These are phyloP conservation scores for Pseudocercospora pini-densiflorae DNA, from an alignment of 2,329 filamentous ascomycete species.

Conservation along the genomic window DNA sequence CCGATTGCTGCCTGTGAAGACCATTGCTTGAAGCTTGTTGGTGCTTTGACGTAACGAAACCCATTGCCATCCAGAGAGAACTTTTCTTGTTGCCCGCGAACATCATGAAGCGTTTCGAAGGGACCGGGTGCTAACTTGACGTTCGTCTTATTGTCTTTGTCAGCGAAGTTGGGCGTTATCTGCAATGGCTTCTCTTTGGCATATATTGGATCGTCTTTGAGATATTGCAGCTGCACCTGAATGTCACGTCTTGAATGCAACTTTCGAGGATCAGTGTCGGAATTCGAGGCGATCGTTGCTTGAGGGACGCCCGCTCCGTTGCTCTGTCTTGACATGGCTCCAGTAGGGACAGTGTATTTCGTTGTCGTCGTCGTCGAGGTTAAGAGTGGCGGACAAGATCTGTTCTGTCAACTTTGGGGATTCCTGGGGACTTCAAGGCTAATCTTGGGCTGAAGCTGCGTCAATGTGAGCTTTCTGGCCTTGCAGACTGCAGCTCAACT, in stretches of 20 bases:
- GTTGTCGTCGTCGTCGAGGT: neutral
- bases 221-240: conserved; percentile 34
- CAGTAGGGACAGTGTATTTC: neutral
- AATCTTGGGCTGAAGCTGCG: neutral
- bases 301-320: neutral
- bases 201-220: conserved; percentile 35
- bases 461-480: neutral
- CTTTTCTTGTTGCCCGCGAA: conserved; percentile 38
- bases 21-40: conserved; percentile 20
- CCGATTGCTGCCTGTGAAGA: conserved; percentile 25
- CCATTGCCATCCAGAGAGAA: conserved; percentile 23
- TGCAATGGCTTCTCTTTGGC: conserved; percentile 33
- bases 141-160: conserved; percentile 30
- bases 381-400: neutral
- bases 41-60: conserved; percentile 34
- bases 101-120: conserved; percentile 41
- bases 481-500: neutral
- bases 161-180: conserved; percentile 34
- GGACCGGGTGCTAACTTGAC: conserved; percentile 29
- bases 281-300: neutral
- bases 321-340: neutral
- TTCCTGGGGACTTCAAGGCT: neutral
- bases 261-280: neutral
- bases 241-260: conserved; percentile 49
- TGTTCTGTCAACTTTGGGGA: neutral